Percentiles rank a stretch among this genome's conserved stretches.
Evolutionary conservation across 257 asterid species (phyloP).

Genomic region (Salvia splendens): DNA sequence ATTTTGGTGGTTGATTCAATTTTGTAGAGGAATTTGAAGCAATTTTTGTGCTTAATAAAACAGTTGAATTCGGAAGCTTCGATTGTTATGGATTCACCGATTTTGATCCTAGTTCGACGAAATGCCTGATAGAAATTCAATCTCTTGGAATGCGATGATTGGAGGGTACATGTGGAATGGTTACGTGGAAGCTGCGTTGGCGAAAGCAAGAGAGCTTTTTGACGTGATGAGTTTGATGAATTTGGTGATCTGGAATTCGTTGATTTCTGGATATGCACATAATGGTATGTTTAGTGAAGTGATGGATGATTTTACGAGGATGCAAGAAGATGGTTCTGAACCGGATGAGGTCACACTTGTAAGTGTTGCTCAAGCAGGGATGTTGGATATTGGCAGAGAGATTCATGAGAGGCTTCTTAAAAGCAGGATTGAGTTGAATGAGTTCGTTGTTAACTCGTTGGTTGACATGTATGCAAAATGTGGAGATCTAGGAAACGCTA

Average conservation of each 20-base stretch:
- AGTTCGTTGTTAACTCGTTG: constrained; percentile 63
- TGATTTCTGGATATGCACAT: constrained; percentile 79
- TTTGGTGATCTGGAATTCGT: constrained; percentile 76
- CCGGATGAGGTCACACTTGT: constrained; percentile 76
- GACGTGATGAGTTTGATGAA: constrained; percentile 59
- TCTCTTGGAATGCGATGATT: constrained; percentile 76
- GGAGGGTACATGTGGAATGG: constrained; percentile 64
- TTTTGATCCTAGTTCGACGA: constrained; percentile 43
- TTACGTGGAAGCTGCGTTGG: constrained; percentile 36
- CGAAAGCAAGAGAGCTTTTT: constrained; percentile 56
- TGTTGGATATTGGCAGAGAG: constrained; percentile 56
- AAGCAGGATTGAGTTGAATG: constrained; percentile 28
- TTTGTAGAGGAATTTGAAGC: too few relatives aligned
- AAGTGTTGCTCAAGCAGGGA: constrained; percentile 70
- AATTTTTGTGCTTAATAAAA: too few relatives aligned
- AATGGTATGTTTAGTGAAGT: constrained; percentile 61
- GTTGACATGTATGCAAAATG: constrained; percentile 91
- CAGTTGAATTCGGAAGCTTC: too few relatives aligned
- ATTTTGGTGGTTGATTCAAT: too few relatives aligned
- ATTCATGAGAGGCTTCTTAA: constrained; percentile 56
- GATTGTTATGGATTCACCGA: too few relatives aligned
- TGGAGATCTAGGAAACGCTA: constrained; percentile 64
- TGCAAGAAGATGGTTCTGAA: constrained; percentile 60
- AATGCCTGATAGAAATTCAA: constrained; percentile 64
- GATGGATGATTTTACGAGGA: constrained; percentile 50